phyloP scores from a whole-genome alignment of 305 asterid genomes.

The Solanum hybrid region DNA sequence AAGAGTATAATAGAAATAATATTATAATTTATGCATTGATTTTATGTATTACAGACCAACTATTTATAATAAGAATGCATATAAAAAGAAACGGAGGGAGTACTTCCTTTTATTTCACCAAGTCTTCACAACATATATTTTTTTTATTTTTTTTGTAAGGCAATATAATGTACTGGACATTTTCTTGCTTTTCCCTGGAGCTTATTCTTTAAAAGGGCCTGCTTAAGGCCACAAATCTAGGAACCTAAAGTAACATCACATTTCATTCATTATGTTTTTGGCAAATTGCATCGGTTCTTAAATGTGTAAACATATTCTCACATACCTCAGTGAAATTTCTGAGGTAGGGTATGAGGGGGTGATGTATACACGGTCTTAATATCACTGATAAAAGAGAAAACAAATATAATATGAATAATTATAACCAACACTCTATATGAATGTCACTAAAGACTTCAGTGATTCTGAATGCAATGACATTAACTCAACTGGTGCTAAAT shows the following conservation, averaged over 20 bases:
- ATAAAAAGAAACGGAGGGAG: too few relatives aligned
- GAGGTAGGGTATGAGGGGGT: neutral
- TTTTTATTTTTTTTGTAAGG: too few relatives aligned
- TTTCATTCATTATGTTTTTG: neutral
- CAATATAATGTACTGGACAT: neutral
- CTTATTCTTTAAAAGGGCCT: neutral
- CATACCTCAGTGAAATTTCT: neutral
- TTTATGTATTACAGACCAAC: too few relatives aligned
- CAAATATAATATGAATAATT: too few relatives aligned
- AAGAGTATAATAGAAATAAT: too few relatives aligned
- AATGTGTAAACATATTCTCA: neutral
- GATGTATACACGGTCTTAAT: neutral
- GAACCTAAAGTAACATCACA: neutral
- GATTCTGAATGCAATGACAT: too few relatives aligned
- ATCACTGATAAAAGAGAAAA: neutral
- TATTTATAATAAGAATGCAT: too few relatives aligned
- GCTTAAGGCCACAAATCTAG: neutral
- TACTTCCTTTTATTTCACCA: neutral
- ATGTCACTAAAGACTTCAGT: too few relatives aligned
- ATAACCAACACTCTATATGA: too few relatives aligned
- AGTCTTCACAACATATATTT: neutral
- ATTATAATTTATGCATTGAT: too few relatives aligned
- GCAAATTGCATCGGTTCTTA: neutral
- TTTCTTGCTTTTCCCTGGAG: neutral
- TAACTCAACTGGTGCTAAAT: too few relatives aligned